Conservation (phyloP, 2,329 filamentous ascomycete genomes). For the Aureobasidium sp. region DNA sequence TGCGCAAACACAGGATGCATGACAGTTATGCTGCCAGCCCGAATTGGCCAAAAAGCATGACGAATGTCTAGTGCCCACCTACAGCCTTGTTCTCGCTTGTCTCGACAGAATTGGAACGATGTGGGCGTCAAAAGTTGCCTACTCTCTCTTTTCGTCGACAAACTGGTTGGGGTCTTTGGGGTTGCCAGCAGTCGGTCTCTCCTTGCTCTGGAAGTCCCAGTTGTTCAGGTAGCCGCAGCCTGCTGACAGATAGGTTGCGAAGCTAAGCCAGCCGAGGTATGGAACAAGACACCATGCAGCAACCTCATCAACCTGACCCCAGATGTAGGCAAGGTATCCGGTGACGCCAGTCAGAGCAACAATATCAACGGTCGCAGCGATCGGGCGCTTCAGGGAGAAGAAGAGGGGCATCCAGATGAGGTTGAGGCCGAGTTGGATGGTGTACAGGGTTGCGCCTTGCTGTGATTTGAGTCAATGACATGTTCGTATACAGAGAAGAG, state of each 20-base stretch:
- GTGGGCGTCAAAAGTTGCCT: slow-evolving; percentile 9
- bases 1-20: slow-evolving; percentile 11
- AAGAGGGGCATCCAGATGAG: slow-evolving; percentile 89
- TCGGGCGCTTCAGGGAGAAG: slow-evolving; percentile 68
- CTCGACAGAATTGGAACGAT: not conserved
- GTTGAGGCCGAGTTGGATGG: slow-evolving; percentile 77
- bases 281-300: slow-evolving; percentile 71
- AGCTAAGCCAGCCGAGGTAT: slow-evolving; percentile 79
- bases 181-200: slow-evolving; percentile 13
- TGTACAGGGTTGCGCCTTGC: slow-evolving; percentile 72
- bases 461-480: slow-evolving; percentile 18
- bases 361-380: slow-evolving; percentile 69
- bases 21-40: slow-evolving; percentile 14
- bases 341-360: slow-evolving; percentile 64
- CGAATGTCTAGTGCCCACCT: slow-evolving; percentile 1
- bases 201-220: slow-evolving; percentile 33
- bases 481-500: not conserved
- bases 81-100: slow-evolving; percentile 5
- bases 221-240: slow-evolving; percentile 36
- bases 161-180: slow-evolving; percentile 11
- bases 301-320: slow-evolving; percentile 64
- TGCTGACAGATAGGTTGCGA: slow-evolving; percentile 75
- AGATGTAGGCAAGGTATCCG: slow-evolving; percentile 67
- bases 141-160: slow-evolving; percentile 17
- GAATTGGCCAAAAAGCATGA: slow-evolving; percentile 6